Base-by-base conservation (phyloP, 257 asterid species). In the Cynanchum wilfordii region DNA sequence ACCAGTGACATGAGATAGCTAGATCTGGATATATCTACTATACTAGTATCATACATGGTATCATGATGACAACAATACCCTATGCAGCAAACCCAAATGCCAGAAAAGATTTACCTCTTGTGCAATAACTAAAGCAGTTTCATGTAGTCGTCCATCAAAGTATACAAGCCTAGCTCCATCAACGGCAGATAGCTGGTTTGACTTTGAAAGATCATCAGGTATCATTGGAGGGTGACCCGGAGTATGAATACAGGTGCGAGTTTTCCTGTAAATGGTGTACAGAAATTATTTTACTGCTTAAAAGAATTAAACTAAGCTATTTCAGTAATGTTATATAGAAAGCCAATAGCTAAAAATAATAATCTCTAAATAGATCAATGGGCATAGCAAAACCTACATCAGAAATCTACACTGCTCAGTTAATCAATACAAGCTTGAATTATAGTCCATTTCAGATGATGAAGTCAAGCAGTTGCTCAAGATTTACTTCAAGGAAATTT, bases 231-330 rank as follows among this genome's bases (percentile, higher is more conserved):
- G 99, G 84, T 82, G 70, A 78, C 99, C 98, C 13, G 96, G 99
- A 72, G 98, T 89, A 79, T 91, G 98, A 85, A 94, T 91, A 76
- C 99, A 94, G 40, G 99, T 94, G 73, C 97, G 91, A 71, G 97
- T 94, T 85, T 85, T 90, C 90, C 99, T 94, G 90, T 79, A 83
- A 84, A 63, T 73, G 75, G 78, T 13, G 78, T 16, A 66, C 22
- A 77, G 49, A 38, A 73, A 68, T 12, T 49, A 19, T 40, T 52
- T 63, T 51, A 76, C n/a, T 38, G 6, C n/a, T 56, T 42, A 19
- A 30, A 10, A 40, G 10, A 57, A n/a, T 15, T 5, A 52, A 2
- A 16, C 50, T 24, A 63, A 19, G 20, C 19, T 16, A 56, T 56
- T 67, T 24, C 36, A 55, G 17, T 25, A 40, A 22, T 49, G 17